phyloP scores from a whole-genome alignment of 2,329 filamentous ascomycete species.

The Aspergillus brunneoviolaceus region DNA sequence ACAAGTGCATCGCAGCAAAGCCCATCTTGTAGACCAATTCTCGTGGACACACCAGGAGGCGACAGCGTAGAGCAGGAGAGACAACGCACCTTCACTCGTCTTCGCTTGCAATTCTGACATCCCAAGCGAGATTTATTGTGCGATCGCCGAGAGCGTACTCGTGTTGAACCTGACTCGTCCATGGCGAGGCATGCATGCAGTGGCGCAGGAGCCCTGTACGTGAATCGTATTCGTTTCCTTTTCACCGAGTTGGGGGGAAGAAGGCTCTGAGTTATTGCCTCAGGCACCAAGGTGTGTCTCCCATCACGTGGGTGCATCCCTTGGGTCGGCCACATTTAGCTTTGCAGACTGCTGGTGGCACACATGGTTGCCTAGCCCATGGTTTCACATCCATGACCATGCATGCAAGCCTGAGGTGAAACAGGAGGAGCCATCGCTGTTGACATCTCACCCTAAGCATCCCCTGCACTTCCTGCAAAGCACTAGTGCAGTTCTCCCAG shows the following conservation, averaged over 20 bases:
- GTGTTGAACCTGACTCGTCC: background rate
- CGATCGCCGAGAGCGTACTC: background rate
- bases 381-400: too few relatives aligned
- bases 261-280: background rate
- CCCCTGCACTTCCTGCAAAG: too few relatives aligned
- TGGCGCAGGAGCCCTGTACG: background rate
- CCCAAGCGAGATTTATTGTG: background rate
- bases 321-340: too few relatives aligned
- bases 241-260: background rate
- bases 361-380: too few relatives aligned
- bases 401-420: too few relatives aligned
- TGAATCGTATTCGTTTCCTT: background rate
- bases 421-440: too few relatives aligned
- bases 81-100: background rate
- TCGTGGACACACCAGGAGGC: background rate
- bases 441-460: too few relatives aligned
- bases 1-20: conserved; percentile 5
- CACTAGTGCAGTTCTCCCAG: background rate
- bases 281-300: background rate
- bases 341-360: too few relatives aligned
- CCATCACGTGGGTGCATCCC: too few relatives aligned
- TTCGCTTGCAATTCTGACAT: background rate
- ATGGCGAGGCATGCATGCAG: background rate
- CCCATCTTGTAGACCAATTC: background rate
- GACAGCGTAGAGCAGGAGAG: background rate